Percentiles rank a stretch among this genome's conserved stretches.
Evolutionary conservation across 2,329 filamentous ascomycete species (phyloP).

Genomic region (Colletotrichum lini): DNA sequence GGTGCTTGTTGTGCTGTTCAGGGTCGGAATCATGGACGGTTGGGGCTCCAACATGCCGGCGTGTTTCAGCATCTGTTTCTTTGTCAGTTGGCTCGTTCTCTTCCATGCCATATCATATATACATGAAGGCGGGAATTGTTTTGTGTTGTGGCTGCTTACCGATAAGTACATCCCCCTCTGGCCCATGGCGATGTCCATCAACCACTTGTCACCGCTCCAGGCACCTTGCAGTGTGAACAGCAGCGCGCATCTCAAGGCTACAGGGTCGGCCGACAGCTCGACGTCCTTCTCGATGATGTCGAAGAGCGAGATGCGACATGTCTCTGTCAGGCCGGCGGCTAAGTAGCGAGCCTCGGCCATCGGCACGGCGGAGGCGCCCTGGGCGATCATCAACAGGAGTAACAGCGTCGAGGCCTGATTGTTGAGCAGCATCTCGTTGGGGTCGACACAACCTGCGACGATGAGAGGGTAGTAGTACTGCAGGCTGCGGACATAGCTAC

Average conservation of each 20-base stretch:
- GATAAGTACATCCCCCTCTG: slow-evolving; percentile 81
- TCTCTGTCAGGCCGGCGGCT: slow-evolving; percentile 77
- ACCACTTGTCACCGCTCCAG: slow-evolving; percentile 84
- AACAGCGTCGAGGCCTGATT: slow-evolving; percentile 76
- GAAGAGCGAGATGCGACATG: slow-evolving; percentile 79
- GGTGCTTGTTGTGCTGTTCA: slow-evolving; percentile 58
- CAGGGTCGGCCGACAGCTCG: slow-evolving; percentile 75
- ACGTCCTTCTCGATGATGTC: slow-evolving; percentile 81
- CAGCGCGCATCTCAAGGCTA: slow-evolving; percentile 75
- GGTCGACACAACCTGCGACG: slow-evolving; percentile 71
- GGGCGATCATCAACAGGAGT: slow-evolving; percentile 80
- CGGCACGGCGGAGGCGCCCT: slow-evolving; percentile 77
- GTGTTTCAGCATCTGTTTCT: slow-evolving; percentile 74
- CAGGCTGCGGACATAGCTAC: slow-evolving; percentile 76
- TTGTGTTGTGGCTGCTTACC: slow-evolving; percentile 53
- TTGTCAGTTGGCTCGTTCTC: slow-evolving; percentile 6
- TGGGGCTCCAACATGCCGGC: slow-evolving; percentile 75
- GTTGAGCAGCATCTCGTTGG: slow-evolving; percentile 77
- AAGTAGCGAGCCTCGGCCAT: slow-evolving; percentile 76
- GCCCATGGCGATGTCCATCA: slow-evolving; percentile 83
- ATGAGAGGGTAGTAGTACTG: slow-evolving; percentile 77
- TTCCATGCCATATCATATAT: neutral
- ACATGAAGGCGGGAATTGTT: no score
- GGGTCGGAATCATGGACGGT: slow-evolving; percentile 59
- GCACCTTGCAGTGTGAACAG: slow-evolving; percentile 78